Evolutionary conservation across 768 basidiomycete genomes (phyloP).

Genomic region (Amanita subjunquillea): DNA sequence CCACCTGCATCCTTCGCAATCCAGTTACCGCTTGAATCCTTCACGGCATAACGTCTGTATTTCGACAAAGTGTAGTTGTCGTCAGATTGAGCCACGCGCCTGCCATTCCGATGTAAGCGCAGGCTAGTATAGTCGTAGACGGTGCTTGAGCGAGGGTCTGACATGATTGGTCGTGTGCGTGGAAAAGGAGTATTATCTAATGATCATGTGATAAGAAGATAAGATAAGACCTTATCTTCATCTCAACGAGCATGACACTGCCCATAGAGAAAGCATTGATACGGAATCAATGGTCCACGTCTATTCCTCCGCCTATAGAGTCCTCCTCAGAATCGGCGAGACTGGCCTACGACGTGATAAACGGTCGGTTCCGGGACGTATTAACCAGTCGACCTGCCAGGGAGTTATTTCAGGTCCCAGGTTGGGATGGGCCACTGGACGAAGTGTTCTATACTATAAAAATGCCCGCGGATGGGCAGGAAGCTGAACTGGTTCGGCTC

Average conservation of each 20-base stretch:
- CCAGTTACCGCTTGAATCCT: constrained; percentile 50
- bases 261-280: constrained; percentile 47
- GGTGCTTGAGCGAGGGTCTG: constrained; percentile 33
- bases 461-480: not conserved
- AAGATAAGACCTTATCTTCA: not conserved
- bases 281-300: constrained; percentile 31
- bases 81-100: constrained; percentile 41
- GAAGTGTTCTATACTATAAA: not conserved
- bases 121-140: constrained; percentile 57
- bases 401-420: constrained; percentile 22
- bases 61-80: constrained; percentile 2
- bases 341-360: constrained; percentile 45
- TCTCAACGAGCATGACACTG: not conserved
- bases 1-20: constrained; percentile 61
- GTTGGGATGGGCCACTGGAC: not conserved
- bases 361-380: constrained; percentile 47
- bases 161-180: not conserved
- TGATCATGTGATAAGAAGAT: not conserved
- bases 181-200: not conserved
- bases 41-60: constrained; percentile 10
- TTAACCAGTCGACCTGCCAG: constrained; percentile 35
- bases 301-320: constrained; percentile 12
- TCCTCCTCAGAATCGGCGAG: constrained; percentile 12
- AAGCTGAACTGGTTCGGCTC: constrained; percentile 45
- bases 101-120: constrained; percentile 56